Evolutionary conservation across 495 filamentous ascomycete species (phyloP), one percentile per base, ranked within the genome.

Genomic region (Bacidia rubella): DNA sequence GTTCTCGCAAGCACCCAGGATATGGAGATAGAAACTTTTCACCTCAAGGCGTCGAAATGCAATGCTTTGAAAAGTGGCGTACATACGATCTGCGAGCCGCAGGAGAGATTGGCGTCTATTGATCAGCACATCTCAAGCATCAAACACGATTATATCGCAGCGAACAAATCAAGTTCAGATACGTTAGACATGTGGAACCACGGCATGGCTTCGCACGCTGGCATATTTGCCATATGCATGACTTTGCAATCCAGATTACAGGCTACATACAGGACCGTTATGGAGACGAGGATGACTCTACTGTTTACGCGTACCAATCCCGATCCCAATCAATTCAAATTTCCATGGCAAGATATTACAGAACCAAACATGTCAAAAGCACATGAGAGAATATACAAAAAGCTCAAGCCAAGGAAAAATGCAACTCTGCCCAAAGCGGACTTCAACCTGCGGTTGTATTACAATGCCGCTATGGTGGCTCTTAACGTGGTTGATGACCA

Each of bases 221-320:
- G 47, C 1, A 50, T 50, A 11, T 35, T 50, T n/a, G 47, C 27
- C 2, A 38, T 38, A 25, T 50, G 47, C 4, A 25, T 38, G 15
- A 50, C 25, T 19, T 10, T 25, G 19, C 20, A 50, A 19, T 35
- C 19, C 17, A n/a, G 47, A 17, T 38, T 4, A 9, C 25, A 50
- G 11, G 32, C 38, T 35, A 29, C n/a, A 48, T 79, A 79, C 56
- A 63, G 62, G 1, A 66, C 67, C 0, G 47, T 64, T 1, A 63
- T 65, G 15, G 68, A 70, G 17, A 69, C 74, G 24, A 57, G 54
- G 15, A 51, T 65, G 12, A 63, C 54, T 0, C 51, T 81, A n/a
- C 42, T 67, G 1, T 74, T 72, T 53, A 11, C 60, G 51, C 22
- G 58, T 59, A 20, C 59, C 58, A 11, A 58, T 21, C 19, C 57